phyloP scores from a whole-genome alignment of 306 rosid genomes.

The cucumber (Cucumis sativus) region Cucumber_9930_V3 NC_026659.2:4353001-4353500 shows the following conservation, averaged over 20 bases:
- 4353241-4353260: constrained; percentile 65
- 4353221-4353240: constrained; percentile 81
- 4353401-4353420: not conserved
- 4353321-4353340: constrained; percentile 85
- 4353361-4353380: constrained; percentile 29
- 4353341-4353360: constrained; percentile 92
- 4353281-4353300: constrained; percentile 82
- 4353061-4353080: constrained; percentile 97
- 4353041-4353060: constrained; percentile 93
- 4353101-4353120: not conserved
- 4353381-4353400: not conserved
- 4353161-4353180: constrained; percentile 68
- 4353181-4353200: constrained; percentile 92
- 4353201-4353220: constrained; percentile 88
- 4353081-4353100: not conserved
- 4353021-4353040: constrained; percentile 84
- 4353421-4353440: not conserved
- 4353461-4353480: constrained; percentile 82
- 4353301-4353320: constrained; percentile 75
- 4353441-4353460: constrained; percentile 30
- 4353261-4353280: constrained; percentile 73
- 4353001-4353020: constrained; percentile 96
- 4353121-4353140: not conserved
- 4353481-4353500: constrained; percentile 68
- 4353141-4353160: not conserved